Evolutionary conservation across 2,329 filamentous ascomycete species (phyloP).

Genomic region (Diaporthe australafricana): DNA sequence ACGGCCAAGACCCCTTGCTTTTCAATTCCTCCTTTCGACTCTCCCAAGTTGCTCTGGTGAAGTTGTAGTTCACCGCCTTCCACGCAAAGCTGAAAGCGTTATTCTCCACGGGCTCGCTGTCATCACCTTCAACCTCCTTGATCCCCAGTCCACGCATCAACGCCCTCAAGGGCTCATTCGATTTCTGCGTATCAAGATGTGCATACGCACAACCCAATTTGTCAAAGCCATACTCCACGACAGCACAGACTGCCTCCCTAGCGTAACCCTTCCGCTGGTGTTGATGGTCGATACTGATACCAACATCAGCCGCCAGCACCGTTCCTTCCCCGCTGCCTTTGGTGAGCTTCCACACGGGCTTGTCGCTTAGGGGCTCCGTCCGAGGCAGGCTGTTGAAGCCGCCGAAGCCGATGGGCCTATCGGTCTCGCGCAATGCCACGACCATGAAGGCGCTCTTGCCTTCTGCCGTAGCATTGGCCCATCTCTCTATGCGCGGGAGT

Average conservation of each 20-base stretch:
- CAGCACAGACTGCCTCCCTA: conserved; percentile 39
- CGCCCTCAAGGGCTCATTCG: conserved; percentile 36
- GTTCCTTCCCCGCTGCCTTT: background rate
- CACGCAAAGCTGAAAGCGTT: conserved; percentile 16
- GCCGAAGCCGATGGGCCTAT: conserved; percentile 37
- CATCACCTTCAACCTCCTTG: conserved; percentile 22
- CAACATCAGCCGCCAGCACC: conserved; percentile 36
- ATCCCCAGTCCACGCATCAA: conserved; percentile 36
- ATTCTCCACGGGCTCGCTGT: conserved; percentile 19
- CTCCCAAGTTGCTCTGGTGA: conserved; percentile 36
- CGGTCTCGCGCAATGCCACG: conserved; percentile 35
- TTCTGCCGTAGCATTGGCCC: conserved; percentile 32
- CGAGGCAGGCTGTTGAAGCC: conserved; percentile 39
- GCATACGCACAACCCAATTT: conserved; percentile 38
- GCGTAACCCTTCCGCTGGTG: conserved; percentile 41
- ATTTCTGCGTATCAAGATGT: conserved; percentile 39
- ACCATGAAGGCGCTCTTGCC: conserved; percentile 39
- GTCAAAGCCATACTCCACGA: conserved; percentile 41
- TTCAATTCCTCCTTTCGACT: conserved; percentile 34
- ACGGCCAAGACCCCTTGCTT: conserved; percentile 36
- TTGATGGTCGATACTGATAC: conserved; percentile 40
- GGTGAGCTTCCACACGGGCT: conserved; percentile 1
- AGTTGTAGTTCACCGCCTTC: conserved; percentile 33
- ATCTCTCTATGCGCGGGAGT: conserved; percentile 21
- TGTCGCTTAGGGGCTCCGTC: conserved; percentile 27